phyloP scores from a whole-genome alignment of 441 rosid species.

The Adansonia grandidieri region DNA sequence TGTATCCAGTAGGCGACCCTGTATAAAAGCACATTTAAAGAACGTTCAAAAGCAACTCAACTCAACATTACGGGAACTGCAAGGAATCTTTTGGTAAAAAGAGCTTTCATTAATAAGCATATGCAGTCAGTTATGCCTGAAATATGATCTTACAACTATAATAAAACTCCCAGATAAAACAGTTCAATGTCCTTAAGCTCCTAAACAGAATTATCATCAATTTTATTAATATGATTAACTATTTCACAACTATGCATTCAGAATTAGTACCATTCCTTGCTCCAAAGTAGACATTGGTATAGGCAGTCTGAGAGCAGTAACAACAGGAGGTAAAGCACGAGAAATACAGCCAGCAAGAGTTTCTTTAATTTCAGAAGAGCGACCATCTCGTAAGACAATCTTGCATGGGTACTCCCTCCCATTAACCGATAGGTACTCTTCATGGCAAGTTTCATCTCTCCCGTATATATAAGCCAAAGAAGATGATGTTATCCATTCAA shows the following conservation, averaged over 20 bases:
- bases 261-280: slow-evolving; percentile 69
- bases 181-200: background rate
- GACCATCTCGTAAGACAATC: slow-evolving; percentile 60
- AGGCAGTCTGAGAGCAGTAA: slow-evolving; percentile 64
- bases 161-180: background rate
- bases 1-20: slow-evolving; percentile 82
- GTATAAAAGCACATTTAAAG: slow-evolving; percentile 24
- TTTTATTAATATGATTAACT: slow-evolving; percentile 9
- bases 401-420: slow-evolving; percentile 72
- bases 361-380: slow-evolving; percentile 84
- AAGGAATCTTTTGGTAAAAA: slow-evolving; percentile 5
- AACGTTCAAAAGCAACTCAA: slow-evolving; percentile 12
- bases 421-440: slow-evolving; percentile 64
- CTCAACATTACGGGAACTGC: background rate
- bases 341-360: slow-evolving; percentile 78
- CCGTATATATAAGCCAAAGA: slow-evolving; percentile 87
- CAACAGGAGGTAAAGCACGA: slow-evolving; percentile 78
- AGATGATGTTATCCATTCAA: slow-evolving; percentile 88
- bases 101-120: slow-evolving; percentile 8
- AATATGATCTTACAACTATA: background rate
- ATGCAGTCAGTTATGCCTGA: background rate
- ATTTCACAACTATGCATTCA: slow-evolving; percentile 22
- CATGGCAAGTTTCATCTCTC: slow-evolving; percentile 72
- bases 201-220: slow-evolving; percentile 12
- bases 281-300: slow-evolving; percentile 74